A percentile compares a stretch with the other conserved stretches of the same genome.
phyloP scores from a whole-genome alignment of 1,284 basidiomycete species.

The Apiotrichum akiyoshidainum region DNA sequence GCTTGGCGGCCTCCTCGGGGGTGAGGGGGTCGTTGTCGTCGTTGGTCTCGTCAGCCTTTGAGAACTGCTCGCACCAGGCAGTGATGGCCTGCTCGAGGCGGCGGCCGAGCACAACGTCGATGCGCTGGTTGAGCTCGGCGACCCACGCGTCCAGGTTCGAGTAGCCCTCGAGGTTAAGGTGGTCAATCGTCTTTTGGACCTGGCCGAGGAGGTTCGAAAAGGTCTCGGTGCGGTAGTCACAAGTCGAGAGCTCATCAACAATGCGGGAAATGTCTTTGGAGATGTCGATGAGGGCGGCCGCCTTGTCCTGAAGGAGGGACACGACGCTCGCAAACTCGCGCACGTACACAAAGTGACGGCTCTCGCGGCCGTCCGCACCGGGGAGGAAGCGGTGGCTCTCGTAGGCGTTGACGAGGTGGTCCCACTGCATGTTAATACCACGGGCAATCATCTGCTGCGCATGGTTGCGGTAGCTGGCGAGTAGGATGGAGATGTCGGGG shows the following conservation, averaged over 20 bases:
- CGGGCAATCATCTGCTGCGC: constrained; percentile 83
- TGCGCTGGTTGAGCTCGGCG: constrained; percentile 76
- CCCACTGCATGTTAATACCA: constrained; percentile 91
- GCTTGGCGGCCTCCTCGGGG: constrained; percentile 5
- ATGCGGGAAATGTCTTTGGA: constrained; percentile 79
- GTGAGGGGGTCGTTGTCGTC: constrained; percentile 61
- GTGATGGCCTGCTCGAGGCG: constrained; percentile 76
- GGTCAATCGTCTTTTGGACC: constrained; percentile 88
- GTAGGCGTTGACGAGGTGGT: constrained; percentile 90
- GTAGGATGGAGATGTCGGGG: constrained; percentile 85
- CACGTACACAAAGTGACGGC: constrained; percentile 86
- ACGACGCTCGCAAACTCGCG: constrained; percentile 91
- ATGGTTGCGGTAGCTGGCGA: constrained; percentile 87
- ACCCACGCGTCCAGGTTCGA: constrained; percentile 98
- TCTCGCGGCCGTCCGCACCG: constrained; percentile 69
- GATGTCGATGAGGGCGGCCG: constrained; percentile 85
- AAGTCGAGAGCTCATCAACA: constrained; percentile 82
- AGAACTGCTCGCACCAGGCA: constrained; percentile 84
- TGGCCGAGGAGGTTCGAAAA: constrained; percentile 74
- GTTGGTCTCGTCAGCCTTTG: constrained; percentile 63
- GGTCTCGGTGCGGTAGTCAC: constrained; percentile 75
- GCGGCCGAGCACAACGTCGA: constrained; percentile 76
- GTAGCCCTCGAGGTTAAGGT: constrained; percentile 91
- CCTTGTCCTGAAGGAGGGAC: constrained; percentile 88
- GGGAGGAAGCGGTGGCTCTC: constrained; percentile 72